Base-by-base conservation (phyloP, 2,329 filamentous ascomycete species). In the Ceratocystis huliohia region DNA sequence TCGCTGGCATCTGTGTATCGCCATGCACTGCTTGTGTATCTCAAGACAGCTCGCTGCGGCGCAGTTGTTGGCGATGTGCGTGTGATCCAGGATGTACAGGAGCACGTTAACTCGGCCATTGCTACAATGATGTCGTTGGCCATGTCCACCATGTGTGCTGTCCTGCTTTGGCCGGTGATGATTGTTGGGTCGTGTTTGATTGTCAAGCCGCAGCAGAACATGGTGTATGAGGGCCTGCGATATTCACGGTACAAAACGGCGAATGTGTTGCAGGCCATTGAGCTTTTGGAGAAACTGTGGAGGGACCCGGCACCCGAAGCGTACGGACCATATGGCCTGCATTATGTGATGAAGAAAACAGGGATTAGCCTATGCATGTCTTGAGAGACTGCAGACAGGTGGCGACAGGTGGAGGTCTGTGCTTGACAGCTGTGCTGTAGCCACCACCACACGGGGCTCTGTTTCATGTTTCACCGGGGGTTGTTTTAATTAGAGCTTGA, bases 341-440 rank as follows among this genome's bases (percentile, higher is more conserved):
- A 68, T 37, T 68, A 68, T 48, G 65, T 68, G 20, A 68, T 68
- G 66, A 65, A 68, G 64, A 68, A 68, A 59, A 68, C 66, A 37
- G 66, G 66, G 8, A 68, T 68, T 22, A 68, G 66, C 25, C 45
- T 68, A 2, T 68, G 66, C 61, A 68, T 68, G 66, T 68, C 66
- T 8, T 68, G 59, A 63, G 48, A 20, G 53, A 17, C 4, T 13
- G 37, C 8, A 7, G 22, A 57, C 8, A 22, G 48, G 20, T 10
- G 59, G 57, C 22, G 30, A 5, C 17, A 30, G 28, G n/a, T 37
- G 20, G 17, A 22, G n/a, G 59, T n/a, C 7, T 45, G 28, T 15
- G 6, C 22, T 7, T 57, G 53, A 22, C 53, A 30, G 53, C 25
- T 28, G 53, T 41, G 13, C 37, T 5, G 53, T 15, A n/a, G 22